Percentiles rank a stretch among this genome's conserved stretches.
These are phyloP conservation scores for Shiraia bambusicola DNA, from an alignment of 2,329 filamentous ascomycete species.

Conservation along the genomic window DNA sequence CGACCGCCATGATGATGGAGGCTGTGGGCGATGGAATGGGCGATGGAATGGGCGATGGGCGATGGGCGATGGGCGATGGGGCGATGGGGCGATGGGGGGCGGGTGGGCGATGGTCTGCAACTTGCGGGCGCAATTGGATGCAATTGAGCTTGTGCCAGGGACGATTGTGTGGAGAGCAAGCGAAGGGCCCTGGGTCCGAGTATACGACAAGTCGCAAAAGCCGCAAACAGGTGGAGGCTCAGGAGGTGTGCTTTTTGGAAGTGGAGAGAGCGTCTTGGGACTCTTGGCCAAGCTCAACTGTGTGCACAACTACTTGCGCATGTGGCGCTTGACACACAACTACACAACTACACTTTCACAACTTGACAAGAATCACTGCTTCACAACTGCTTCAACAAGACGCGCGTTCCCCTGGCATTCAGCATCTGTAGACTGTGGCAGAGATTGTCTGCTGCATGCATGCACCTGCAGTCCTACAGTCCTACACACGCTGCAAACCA, in stretches of 20 bases:
- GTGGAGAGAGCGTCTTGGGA: slow-evolving; percentile 27
- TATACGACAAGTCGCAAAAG: slow-evolving; percentile 16
- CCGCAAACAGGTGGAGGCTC: slow-evolving; percentile 27
- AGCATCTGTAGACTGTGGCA: too few relatives aligned
- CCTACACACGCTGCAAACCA: too few relatives aligned
- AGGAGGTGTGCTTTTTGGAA: slow-evolving; percentile 32
- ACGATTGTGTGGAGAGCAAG: slow-evolving; percentile 22
- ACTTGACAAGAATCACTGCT: too few relatives aligned
- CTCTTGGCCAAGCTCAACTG: too few relatives aligned
- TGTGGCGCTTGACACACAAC: slow-evolving; percentile 4
- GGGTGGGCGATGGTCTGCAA: too few relatives aligned
- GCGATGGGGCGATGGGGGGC: too few relatives aligned
- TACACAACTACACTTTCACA: too few relatives aligned
- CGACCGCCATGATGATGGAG: slow-evolving; percentile 26
- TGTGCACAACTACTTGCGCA: too few relatives aligned
- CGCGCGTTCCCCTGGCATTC: background rate
- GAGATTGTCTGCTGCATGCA: too few relatives aligned
- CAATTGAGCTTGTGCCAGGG: slow-evolving; percentile 9
- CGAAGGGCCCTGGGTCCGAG: slow-evolving; percentile 17
- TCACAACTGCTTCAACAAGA: too few relatives aligned
- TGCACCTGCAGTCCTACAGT: too few relatives aligned
- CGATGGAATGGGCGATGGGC: slow-evolving; percentile 6
- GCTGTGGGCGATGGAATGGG: slow-evolving; percentile 4
- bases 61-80: too few relatives aligned
- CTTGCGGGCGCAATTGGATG: background rate